These are phyloP conservation scores for Cymbidium sinense DNA, from an alignment of 106 monocot species.

Conservation along the genomic window DNA sequence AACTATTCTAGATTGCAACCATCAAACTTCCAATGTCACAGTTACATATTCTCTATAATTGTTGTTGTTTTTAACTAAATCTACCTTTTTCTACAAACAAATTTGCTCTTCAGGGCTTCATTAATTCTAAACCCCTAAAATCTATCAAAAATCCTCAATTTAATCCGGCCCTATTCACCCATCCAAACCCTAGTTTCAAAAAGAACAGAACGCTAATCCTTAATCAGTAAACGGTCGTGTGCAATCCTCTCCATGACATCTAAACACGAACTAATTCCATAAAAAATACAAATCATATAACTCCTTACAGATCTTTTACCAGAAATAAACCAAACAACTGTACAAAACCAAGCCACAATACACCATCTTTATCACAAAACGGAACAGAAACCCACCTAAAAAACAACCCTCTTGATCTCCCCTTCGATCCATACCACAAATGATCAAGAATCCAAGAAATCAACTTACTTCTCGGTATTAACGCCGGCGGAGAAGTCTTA, in stretches of 20 bases:
- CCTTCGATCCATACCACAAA: background rate
- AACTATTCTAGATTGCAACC: too few species aligned
- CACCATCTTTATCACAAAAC: background rate
- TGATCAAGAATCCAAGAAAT: background rate
- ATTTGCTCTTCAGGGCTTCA: background rate
- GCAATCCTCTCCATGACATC: background rate
- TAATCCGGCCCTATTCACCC: background rate
- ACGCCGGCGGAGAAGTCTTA: background rate
- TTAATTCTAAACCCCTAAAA: background rate
- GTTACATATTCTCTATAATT: background rate
- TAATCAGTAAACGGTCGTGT: background rate
- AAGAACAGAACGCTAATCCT: background rate
- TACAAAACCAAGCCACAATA: background rate
- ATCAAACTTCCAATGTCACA: background rate
- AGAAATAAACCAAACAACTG: background rate
- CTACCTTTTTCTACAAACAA: background rate
- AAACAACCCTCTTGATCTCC: background rate
- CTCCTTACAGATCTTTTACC: background rate
- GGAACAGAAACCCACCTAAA: background rate
- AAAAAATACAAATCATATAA: background rate
- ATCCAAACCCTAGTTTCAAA: background rate
- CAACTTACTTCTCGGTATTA: constrained; percentile 4
- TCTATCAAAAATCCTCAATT: background rate
- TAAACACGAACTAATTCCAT: background rate
- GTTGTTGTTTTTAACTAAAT: background rate